These are phyloP conservation scores for Phascolomyces articulosus DNA, from an alignment of 371 early-diverging fungal species.

Conservation along the genomic window DNA sequence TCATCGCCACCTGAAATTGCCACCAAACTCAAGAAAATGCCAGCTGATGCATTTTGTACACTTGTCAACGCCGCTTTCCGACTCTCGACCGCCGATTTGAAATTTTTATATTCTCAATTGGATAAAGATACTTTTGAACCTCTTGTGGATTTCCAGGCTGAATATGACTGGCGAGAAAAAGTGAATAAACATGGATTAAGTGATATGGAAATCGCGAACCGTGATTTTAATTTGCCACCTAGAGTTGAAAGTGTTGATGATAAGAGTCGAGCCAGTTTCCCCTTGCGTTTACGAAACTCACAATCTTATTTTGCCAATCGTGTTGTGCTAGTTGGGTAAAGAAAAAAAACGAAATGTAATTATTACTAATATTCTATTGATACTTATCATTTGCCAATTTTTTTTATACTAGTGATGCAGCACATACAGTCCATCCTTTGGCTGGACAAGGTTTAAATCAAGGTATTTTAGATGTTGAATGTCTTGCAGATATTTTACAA, in stretches of 20 bases:
- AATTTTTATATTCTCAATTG: conserved; percentile 68
- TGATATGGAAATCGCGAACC: conserved; percentile 22
- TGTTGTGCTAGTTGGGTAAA: conserved; percentile 89
- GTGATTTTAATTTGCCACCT: conserved; percentile 60
- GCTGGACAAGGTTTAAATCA: conserved; percentile 97
- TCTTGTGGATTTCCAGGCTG: conserved; percentile 54
- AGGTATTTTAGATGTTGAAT: conserved; percentile 86
- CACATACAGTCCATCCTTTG: conserved; percentile 95
- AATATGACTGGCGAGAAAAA: conserved; percentile 70
- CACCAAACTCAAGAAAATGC: conserved; percentile 60
- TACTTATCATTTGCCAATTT: no score
- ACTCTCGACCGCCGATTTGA: conserved; percentile 72
- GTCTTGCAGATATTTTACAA: conserved; percentile 65
- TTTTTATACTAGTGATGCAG: conserved; percentile 78
- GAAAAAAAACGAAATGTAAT: no score
- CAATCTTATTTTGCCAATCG: conserved; percentile 75
- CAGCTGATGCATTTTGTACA: conserved; percentile 63
- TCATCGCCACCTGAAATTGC: conserved; percentile 73
- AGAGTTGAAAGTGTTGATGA: conserved; percentile 65
- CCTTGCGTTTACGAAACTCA: conserved; percentile 81
- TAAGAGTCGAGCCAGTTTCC: conserved; percentile 82
- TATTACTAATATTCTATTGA: no score
- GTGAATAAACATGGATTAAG: conserved; percentile 35
- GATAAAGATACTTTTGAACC: conserved; percentile 38
- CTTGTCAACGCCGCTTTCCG: conserved; percentile 87